Evolutionary conservation across 306 rosid species (phyloP), one percentile per base, ranked within the genome.

Genomic region (Betula pendula): DNA sequence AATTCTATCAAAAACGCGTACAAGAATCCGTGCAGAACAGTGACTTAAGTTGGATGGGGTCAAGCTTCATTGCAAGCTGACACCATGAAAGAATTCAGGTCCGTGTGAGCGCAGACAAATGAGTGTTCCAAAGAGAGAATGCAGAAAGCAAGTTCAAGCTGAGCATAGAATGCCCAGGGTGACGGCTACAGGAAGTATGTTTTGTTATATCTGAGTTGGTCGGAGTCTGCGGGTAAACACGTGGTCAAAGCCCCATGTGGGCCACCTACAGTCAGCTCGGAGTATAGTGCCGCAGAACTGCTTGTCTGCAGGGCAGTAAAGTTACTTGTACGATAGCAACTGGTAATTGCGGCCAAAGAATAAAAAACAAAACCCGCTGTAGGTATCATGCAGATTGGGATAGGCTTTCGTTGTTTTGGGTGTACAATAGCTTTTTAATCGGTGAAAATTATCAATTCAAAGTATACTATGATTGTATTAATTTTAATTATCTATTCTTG

Each of bases 191-290:
- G 47, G 78, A 77, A 6, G 4, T 0, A 77, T 79, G 78, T 45
- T 52, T 90, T 81, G 97, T 38, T n/a, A n/a, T 84, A 73, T 47
- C 85, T 92, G 14, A 72, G 43, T 76, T 92, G 97, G 97, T 75
- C 5, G 48, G 85, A 90, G 16, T 9, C 45, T 42, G 79, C 48
- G 29, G 53, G 73, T 49, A 69, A 71, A 9, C 87, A 83, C 81
- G 72, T 77, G 15, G 90, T 88, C 5, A 82, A 75, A 92, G 96
- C 77, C 96, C 97, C 53, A 86, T 92, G n/a, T 60, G 87, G 55
- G 87, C 84, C 67, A 80, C 93, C 0, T 48, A 42, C 7, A 43
- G n/a, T 82, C 45, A 74, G 19, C 25, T 81, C 75, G 29, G 52
- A 78, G n/a, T 14, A 49, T 51, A 50, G 1, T 67, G 11, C 1